Evolutionary conservation across 1,284 basidiomycete genomes (phyloP).

Genomic region (Lignosus rhinocerotis): DNA sequence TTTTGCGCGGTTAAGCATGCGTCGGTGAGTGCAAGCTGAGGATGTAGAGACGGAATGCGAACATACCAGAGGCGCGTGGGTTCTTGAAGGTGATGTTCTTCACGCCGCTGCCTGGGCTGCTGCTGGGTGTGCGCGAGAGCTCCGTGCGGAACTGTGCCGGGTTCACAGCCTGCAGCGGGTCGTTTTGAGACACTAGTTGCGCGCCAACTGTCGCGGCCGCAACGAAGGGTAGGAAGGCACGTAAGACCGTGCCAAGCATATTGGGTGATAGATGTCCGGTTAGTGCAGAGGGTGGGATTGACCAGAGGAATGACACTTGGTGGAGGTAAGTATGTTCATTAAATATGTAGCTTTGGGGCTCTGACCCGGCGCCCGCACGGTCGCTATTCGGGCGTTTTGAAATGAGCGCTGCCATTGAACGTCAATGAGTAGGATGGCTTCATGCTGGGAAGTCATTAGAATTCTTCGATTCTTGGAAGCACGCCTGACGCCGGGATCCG

Average conservation of each 20-base stretch:
- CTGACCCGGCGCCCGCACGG: too few relatives aligned
- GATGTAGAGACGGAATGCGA: neutral
- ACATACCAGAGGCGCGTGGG: neutral
- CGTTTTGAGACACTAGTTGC: neutral
- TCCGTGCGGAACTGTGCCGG: neutral
- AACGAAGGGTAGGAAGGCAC: neutral
- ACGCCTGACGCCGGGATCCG: too few relatives aligned
- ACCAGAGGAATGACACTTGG: neutral
- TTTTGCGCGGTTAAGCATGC: neutral
- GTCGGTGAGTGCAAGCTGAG: neutral
- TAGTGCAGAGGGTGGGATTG: neutral
- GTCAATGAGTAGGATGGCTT: too few relatives aligned
- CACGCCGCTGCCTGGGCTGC: neutral
- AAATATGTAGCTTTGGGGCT: too few relatives aligned
- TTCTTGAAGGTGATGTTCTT: neutral
- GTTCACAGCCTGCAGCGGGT: neutral
- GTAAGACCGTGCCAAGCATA: constrained; percentile 9
- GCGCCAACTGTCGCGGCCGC: neutral
- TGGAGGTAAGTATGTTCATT: neutral
- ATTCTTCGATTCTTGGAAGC: too few relatives aligned
- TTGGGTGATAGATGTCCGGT: neutral
- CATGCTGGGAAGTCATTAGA: too few relatives aligned
- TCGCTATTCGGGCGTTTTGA: too few relatives aligned
- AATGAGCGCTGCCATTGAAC: too few relatives aligned
- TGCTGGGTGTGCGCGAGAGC: neutral